A percentile compares a stretch with the other conserved stretches of the same genome.
Evolutionary conservation across 441 rosid genomes (phyloP).

Genomic region (Flueggea neowawraea): DNA sequence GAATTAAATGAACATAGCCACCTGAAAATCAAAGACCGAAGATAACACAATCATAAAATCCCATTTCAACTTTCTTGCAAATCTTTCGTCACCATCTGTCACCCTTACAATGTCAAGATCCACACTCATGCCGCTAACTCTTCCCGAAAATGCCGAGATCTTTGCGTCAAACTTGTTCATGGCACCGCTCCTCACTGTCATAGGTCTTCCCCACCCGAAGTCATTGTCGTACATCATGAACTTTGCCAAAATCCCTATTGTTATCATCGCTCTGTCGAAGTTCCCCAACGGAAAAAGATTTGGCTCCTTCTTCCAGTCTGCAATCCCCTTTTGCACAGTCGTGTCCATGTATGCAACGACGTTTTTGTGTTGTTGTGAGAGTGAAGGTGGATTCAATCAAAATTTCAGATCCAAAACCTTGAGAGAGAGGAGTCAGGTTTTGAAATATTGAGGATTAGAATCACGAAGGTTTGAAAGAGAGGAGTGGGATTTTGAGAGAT

Average conservation of each 20-base stretch:
- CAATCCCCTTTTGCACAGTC: constrained; percentile 63
- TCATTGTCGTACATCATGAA: constrained; percentile 94
- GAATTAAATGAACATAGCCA: too few relatives aligned
- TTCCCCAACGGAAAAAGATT: constrained; percentile 90
- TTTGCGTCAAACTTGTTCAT: constrained; percentile 95
- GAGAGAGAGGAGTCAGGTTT: too few relatives aligned
- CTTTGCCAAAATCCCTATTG: constrained; percentile 97
- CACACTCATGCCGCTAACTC: constrained; percentile 75
- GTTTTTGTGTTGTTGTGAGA: constrained; percentile 67
- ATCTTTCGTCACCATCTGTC: not conserved
- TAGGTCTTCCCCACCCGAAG: constrained; percentile 93
- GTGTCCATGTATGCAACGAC: constrained; percentile 66
- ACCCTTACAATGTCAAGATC: constrained; percentile 74
- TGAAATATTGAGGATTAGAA: too few relatives aligned
- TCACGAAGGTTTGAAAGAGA: too few relatives aligned
- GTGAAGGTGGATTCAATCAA: too few relatives aligned
- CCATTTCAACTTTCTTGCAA: too few relatives aligned
- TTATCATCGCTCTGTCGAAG: constrained; percentile 87
- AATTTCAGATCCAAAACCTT: too few relatives aligned
- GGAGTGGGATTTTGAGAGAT: too few relatives aligned
- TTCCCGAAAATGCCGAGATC: constrained; percentile 90
- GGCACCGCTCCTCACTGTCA: constrained; percentile 84
- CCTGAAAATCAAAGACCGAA: too few relatives aligned
- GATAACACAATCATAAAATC: too few relatives aligned
- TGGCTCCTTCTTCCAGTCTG: constrained; percentile 71